Conservation (phyloP, 176 grass and related monocot species). For the Musa acuminata region DNA sequence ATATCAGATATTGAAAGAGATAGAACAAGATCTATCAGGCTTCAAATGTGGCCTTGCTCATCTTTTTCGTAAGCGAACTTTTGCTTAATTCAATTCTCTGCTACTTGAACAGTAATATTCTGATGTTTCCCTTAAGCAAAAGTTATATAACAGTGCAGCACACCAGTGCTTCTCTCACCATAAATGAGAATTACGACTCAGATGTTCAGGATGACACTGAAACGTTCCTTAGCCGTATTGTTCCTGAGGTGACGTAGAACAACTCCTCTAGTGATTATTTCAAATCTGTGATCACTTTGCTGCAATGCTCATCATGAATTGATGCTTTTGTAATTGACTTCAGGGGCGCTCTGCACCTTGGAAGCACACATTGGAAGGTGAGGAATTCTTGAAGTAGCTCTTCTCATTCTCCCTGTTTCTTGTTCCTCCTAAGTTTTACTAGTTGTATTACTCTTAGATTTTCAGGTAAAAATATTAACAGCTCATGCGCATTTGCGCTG, state of each 20-base stretch:
- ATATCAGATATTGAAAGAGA: constrained; percentile 59
- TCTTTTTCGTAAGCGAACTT: constrained; percentile 64
- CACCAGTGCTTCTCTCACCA: constrained; percentile 90
- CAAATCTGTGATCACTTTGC: background rate
- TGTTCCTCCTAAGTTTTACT: no score
- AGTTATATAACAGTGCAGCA: constrained; percentile 66
- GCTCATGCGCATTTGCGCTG: no score
- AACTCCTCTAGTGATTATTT: background rate
- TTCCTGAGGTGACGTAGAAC: constrained; percentile 61
- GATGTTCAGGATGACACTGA: constrained; percentile 93
- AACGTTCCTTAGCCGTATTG: constrained; percentile 85
- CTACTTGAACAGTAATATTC: background rate
- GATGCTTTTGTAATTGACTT: constrained; percentile 3
- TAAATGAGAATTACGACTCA: constrained; percentile 92
- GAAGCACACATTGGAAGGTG: constrained; percentile 94
- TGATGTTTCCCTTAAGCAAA: constrained; percentile 3
- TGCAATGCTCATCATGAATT: background rate
- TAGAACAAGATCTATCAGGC: constrained; percentile 51
- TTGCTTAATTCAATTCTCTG: background rate
- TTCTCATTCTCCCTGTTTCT: background rate
- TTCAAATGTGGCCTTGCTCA: constrained; percentile 87
- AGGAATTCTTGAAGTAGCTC: background rate
- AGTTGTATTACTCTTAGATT: no score
- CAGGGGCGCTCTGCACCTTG: constrained; percentile 90
- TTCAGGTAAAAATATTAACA: no score